Evolutionary conservation across 768 basidiomycete genomes (phyloP).

Genomic region (Pisolithus orientalis): DNA sequence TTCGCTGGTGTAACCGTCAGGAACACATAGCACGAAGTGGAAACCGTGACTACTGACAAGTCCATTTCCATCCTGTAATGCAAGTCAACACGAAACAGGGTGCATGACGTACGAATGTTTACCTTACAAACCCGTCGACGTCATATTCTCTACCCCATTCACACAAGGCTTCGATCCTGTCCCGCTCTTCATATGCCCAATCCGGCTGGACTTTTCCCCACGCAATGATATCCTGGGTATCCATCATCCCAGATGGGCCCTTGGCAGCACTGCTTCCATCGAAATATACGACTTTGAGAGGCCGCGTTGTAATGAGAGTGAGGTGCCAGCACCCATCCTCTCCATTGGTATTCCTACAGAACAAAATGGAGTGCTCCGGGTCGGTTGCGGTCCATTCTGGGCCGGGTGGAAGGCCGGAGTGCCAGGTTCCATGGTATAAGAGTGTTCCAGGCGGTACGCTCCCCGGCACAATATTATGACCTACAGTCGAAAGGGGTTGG

Average conservation of each 20-base stretch:
- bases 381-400: constrained; percentile 27
- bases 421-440: constrained; percentile 10
- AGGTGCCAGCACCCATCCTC: constrained; percentile 2
- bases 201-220: neutral
- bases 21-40: neutral
- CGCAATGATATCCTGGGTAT: neutral
- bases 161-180: neutral
- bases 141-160: no score
- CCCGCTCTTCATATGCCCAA: neutral
- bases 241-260: neutral
- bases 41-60: neutral
- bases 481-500: neutral
- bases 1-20: no score
- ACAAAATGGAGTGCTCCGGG: constrained; percentile 29
- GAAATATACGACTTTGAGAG: constrained; percentile 44
- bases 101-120: neutral
- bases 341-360: constrained; percentile 8
- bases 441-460: constrained; percentile 2
- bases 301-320: constrained; percentile 13
- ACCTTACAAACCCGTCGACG: neutral
- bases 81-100: neutral
- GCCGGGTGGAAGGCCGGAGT: constrained; percentile 12
- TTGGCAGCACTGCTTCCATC: constrained; percentile 43
- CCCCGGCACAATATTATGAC: constrained; percentile 3
- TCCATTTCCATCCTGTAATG: neutral